Percentiles rank a stretch among this genome's conserved stretches.
Evolutionary conservation across 768 basidiomycete genomes (phyloP).

Genomic region (Pleurotus tuoliensis): DNA sequence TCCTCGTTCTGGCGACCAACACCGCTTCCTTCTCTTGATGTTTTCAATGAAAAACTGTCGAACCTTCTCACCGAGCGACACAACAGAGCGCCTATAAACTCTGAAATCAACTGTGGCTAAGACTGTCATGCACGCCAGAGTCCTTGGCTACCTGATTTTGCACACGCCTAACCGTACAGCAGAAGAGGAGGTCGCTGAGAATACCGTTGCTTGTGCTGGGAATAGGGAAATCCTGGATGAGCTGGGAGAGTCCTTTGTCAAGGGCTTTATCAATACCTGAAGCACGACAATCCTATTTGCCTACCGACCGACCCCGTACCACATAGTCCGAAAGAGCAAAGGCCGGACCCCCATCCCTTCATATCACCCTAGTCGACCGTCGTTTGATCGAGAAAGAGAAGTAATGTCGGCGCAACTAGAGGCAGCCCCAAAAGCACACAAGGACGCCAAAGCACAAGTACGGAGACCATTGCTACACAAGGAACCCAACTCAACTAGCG

Average conservation of each 20-base stretch:
- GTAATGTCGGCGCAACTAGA: neutral
- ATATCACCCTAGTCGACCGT: no score
- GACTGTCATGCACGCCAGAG: conserved; percentile 8
- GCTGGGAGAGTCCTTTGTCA: neutral
- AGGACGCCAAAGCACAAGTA: neutral
- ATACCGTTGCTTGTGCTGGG: neutral
- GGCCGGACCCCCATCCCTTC: neutral
- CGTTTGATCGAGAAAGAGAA: neutral
- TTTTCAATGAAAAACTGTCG: neutral
- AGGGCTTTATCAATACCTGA: neutral
- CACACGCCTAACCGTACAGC: conserved; percentile 5
- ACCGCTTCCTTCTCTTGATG: no score
- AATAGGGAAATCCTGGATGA: neutral
- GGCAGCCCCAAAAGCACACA: neutral
- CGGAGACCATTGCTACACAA: neutral
- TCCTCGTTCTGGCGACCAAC: no score
- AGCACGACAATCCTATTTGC: neutral
- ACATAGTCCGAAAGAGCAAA: neutral
- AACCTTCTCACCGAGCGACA: neutral
- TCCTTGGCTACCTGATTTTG: conserved; percentile 11
- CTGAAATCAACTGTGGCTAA: neutral
- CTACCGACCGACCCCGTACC: no score
- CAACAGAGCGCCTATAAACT: neutral
- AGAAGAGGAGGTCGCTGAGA: neutral
- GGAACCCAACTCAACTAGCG: neutral